Evolutionary conservation across 2,329 filamentous ascomycete genomes (phyloP).

Genomic region (Pseudocercospora fijiensis): DNA sequence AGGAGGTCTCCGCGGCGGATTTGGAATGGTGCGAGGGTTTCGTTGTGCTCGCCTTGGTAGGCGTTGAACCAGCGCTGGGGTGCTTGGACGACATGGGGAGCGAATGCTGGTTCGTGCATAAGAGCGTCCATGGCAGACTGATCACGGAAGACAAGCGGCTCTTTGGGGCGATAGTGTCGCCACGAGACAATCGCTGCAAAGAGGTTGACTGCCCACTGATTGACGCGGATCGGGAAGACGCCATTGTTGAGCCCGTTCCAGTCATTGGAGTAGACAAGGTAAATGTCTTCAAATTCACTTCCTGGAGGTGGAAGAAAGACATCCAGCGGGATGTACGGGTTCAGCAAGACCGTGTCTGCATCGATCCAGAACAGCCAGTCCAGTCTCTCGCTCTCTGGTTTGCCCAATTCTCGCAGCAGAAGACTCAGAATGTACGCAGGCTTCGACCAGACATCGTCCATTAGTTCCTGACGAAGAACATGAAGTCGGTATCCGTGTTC

Average conservation of each 20-base stretch:
- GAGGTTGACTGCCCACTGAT: conserved; percentile 42
- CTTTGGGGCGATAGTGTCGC: conserved; percentile 42
- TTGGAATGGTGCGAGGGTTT: conserved; percentile 39
- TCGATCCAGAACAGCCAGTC: conserved; percentile 49
- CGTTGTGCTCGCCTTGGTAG: conserved; percentile 43
- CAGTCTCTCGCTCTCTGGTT: conserved; percentile 41
- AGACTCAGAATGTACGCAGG: conserved; percentile 46
- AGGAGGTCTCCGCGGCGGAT: conserved; percentile 45
- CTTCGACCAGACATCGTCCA: conserved; percentile 49
- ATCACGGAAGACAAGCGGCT: conserved; percentile 41
- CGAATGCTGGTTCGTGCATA: conserved; percentile 39
- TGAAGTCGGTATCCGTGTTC: conserved; percentile 46
- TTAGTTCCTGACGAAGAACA: conserved; percentile 43
- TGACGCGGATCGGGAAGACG: conserved; percentile 45
- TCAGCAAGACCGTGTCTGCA: conserved; percentile 47
- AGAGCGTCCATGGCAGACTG: conserved; percentile 45
- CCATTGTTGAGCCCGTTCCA: conserved; percentile 47
- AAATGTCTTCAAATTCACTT: conserved; percentile 38
- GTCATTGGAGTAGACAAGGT: conserved; percentile 43
- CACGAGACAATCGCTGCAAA: conserved; percentile 44
- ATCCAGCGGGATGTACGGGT: conserved; percentile 44
- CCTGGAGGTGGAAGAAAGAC: conserved; percentile 42
- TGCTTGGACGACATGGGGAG: conserved; percentile 37
- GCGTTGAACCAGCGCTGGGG: conserved; percentile 49
- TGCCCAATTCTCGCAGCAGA: conserved; percentile 41